Base-by-base conservation (phyloP, 257 asterid species). In the Nicotiana benthamiana region DNA sequence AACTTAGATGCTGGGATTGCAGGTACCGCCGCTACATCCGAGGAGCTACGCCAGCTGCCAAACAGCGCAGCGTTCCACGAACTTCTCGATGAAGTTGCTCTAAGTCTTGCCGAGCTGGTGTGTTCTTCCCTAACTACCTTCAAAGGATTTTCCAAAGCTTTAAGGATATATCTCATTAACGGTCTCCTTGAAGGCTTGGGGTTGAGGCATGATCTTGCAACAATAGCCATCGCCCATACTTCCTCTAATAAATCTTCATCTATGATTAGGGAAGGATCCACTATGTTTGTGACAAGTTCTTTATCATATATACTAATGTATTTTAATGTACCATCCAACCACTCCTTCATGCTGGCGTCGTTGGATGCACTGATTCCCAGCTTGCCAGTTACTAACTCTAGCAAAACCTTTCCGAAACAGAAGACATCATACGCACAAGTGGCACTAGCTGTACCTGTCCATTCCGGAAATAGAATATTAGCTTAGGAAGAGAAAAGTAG, bases 161-260 rank as follows among this genome's bases (percentile, higher is more conserved):
- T 96, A 51, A 96, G 97, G 20, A 96, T 87, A 82, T 94, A 93
- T 7, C 95, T 87, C 98, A 94, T 96, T 16, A 91, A 77, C n/a
- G 99, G 99, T 40, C 99, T 91, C n/a, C 95, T 85, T 2, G 86
- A 79, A 24, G 99, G 97, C 86, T 89, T 92, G 9, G 99, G 98
- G 77, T 96, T 94, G 16, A 96, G 97, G 85, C 99, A 96, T 2
- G 99, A 96, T 59, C 94, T 84, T 0, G 99, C 98, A 1, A 96
- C 94, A 12, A 96, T 88, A 0, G 99, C 98, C 98, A 96, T 92
- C 53, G 99, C 99, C 99, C 98, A 96, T 40, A 92, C 99, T 87
- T 94, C 99, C 87, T 96, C 99, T 2, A 96, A 86, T 22, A 96
- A 92, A 81, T 96, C 99, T 80, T 96, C 99, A 11, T 94, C 95